Evolutionary conservation across 495 filamentous ascomycete genomes (phyloP).

Genomic region (Penicillium ochrochloron): DNA sequence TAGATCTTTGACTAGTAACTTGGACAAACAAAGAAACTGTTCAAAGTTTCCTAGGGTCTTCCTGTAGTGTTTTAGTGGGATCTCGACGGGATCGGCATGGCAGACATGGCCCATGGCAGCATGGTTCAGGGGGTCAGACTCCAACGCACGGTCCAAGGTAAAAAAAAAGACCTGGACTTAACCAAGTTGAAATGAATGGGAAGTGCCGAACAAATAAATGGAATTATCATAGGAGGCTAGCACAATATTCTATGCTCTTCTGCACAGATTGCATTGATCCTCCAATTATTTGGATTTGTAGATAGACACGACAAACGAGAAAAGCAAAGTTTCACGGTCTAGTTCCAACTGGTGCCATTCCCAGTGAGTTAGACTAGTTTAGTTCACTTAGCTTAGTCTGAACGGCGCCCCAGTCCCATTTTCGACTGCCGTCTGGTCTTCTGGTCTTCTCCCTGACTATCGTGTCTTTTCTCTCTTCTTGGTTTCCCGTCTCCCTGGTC

Average conservation of each 20-base stretch:
- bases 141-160: conserved; percentile 1
- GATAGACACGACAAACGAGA: background rate
- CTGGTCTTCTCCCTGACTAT: conserved; percentile 12
- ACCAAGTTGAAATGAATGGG: background rate
- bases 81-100: background rate
- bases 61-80: background rate
- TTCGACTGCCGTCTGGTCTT: conserved; percentile 15
- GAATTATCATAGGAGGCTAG: background rate
- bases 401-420: conserved; percentile 1
- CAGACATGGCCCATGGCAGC: background rate
- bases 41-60: background rate
- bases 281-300: background rate
- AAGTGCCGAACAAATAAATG: background rate
- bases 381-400: background rate
- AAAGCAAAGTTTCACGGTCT: conserved; percentile 8
- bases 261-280: background rate
- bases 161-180: background rate
- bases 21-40: background rate
- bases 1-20: background rate
- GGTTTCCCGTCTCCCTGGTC: conserved; percentile 3
- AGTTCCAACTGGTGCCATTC: conserved; percentile 21
- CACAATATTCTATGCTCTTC: background rate
- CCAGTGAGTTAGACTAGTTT: conserved; percentile 11
- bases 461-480: background rate
- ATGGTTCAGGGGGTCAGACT: background rate